Evolutionary conservation across 148 eudicot genomes (phyloP), one percentile per base, ranked within the genome.

Genomic region (Diospyros lotus): DNA sequence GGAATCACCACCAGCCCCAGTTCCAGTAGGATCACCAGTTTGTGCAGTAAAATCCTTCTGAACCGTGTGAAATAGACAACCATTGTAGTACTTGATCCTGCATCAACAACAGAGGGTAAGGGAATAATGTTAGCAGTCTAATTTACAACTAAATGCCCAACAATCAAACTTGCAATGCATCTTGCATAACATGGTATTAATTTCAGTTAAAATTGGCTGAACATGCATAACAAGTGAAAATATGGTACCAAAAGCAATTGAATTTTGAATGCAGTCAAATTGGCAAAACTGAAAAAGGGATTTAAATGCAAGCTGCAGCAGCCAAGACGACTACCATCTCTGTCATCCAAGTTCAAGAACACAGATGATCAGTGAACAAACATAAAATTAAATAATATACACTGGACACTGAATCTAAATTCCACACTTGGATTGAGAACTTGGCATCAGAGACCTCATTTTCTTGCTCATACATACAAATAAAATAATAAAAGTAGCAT

Each of bases 71-170:
- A 95, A 95, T 67, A 95, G 76, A 72, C 97, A 95, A 39, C 97
- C 97, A 80, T 95, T 90, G 78, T 92, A 95, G 81, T 95, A 95
- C 69, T 95, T 95, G 66, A 90, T 95, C 86, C 96, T 95, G 89
- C 80, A 83, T 63, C 53, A 69, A 15, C 18, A 67, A 68, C 56
- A 58, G 15, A 9, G 39, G 28, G 43, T 9, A 39, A 69, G 39
- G 6, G 60, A 68, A 45, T 14, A 7, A 50, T 39, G 58, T 68
- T 11, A 51, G 6, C 51, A 43, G 12, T 38, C 15, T 38, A 51
- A 68, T 68, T 58, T 51, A 68, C 38, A 68, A 43, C 40, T 15
- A 53, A 40, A 58, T 3, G 54, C 15, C 45, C 18, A 12, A 18
- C 9, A 40, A 52, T 51, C 50, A 42, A 68, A 50, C 50, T 14